These are phyloP conservation scores for Schoenoplectus tabernaemontani DNA, from an alignment of 202 grass and related monocot genomes.

Conservation along the genomic window DNA sequence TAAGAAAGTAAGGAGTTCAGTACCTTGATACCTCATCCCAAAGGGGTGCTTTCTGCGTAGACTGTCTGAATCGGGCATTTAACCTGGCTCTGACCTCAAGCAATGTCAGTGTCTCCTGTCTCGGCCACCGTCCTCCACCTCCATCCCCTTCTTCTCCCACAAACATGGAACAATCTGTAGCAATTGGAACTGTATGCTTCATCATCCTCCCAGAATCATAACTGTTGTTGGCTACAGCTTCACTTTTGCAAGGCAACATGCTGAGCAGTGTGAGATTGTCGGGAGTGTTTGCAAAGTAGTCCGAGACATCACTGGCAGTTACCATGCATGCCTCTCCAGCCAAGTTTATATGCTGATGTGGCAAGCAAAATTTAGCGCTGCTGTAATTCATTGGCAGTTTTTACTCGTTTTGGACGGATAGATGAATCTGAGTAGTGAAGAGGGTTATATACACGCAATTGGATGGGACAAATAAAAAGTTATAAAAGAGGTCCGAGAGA, in stretches of 20 bases:
- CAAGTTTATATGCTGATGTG: neutral
- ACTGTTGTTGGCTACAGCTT: neutral
- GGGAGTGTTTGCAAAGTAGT: neutral
- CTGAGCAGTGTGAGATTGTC: conserved; percentile 1
- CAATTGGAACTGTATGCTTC: neutral
- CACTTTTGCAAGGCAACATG: neutral
- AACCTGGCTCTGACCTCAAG: conserved; percentile 31
- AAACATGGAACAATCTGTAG: neutral
- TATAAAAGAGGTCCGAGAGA: neutral
- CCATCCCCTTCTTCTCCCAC: neutral
- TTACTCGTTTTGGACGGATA: neutral
- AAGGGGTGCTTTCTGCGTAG: conserved; percentile 32
- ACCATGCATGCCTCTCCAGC: neutral
- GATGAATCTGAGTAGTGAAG: neutral
- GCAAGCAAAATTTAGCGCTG: neutral
- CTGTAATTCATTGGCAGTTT: neutral
- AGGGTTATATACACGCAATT: neutral
- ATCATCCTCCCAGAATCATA: conserved; percentile 4
- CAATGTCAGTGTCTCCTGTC: conserved; percentile 35
- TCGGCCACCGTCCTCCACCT: conserved; percentile 28
- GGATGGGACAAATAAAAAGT: neutral
- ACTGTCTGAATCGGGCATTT: conserved; percentile 25
- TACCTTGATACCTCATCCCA: conserved; percentile 48
- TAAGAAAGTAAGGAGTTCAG: neutral
- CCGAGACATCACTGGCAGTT: neutral